Base-by-base conservation (phyloP, 2,329 filamentous ascomycete species). In the Alternaria triticimaculans region DNA sequence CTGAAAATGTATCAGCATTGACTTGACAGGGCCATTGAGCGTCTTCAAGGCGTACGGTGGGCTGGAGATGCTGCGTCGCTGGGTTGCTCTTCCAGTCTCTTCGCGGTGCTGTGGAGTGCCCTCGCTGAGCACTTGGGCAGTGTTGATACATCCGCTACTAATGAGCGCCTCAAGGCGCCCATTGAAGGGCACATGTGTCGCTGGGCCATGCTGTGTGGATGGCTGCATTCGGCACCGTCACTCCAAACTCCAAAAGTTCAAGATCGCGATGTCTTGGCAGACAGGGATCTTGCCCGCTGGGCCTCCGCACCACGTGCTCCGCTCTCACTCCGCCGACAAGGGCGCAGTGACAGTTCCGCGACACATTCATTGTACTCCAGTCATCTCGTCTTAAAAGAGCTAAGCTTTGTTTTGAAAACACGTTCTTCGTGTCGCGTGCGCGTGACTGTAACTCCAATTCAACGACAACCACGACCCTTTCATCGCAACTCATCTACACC, bases 161-260 rank as follows among this genome's bases (percentile, higher is more conserved):
- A 33, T 10, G 69, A 70, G 44, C 73, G 72, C 62, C 73, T 56
- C 53, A 78, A 62, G 18, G 68, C 66, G 62, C 76, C 76, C 71
- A 76, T 66, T 59, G 78, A 74, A n/a, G 77, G 73, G 74, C 73
- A 75, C 60, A 77, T 64, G 55, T 74, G 72, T 68, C 72, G 76
- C 63, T 76, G 76, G 60, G 75, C 75, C 78, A 80, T 80, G 72
- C 65, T 67, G 68, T 67, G 62, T 68, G 66, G 59, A 66, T 70
- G 70, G 66, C 49, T 21, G 41, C 61, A 37, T 20, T 41, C 58
- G 45, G 51, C 66, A 59, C 50, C 30, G 67, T 66, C 61, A 54
- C 56, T 50, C 28, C 43, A 49, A 58, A 62, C 60, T 41, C 66
- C 63, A 72, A 77, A 72, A 71, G 77, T 78, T 75, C 69, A 67